Base-by-base conservation (phyloP, 352 stramenopile species). In the Phytophthora palmivora region DNA sequence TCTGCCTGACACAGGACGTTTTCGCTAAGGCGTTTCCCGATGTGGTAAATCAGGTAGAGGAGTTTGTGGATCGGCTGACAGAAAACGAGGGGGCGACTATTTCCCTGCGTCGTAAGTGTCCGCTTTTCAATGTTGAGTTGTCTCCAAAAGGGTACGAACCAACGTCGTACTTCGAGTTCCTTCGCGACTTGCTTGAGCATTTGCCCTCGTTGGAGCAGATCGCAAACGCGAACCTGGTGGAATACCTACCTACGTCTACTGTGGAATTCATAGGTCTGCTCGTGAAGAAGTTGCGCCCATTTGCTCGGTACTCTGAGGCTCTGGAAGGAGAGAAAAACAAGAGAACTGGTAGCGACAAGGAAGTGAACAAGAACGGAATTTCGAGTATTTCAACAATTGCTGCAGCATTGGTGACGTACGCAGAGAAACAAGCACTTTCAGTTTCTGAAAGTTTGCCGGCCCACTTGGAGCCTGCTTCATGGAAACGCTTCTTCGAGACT, bases 301-400 rank as follows among this genome's bases (percentile, higher is more conserved):
- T 94, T 63, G 72, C 73, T 4, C 77, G 85, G 6, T 94, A 92
- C 56, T 76, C 79, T 0, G 85, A 94, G 50, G 83, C 85, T 3
- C 68, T 94, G 6, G 78, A 90, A 37, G 79, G 79, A 24, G 85
- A 94, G 66, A 84, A 87, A 60, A 82, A 81, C 54, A 88, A 84
- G 58, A 79, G 80, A 45, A 83, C 80, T 4, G 82, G 83, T 28
- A 94, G 85, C 38, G 83, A 94, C 67, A 91, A 89, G 50, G 85
- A 92, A 38, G 67, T 90, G 22, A 74, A 82, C 74, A 89, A 88
- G 63, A 78, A 72, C 39, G 77, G 85, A 14, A 79, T 90, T 63
- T 94, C 85, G 15, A 94, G 79, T 46, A 75, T 92, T 22, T 89
- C 85, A 33, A 94, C 83, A 2, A 90, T 94, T 28, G 85, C 75